Conservation (phyloP, 306 rosid species). For the Malus asiatica region DNA sequence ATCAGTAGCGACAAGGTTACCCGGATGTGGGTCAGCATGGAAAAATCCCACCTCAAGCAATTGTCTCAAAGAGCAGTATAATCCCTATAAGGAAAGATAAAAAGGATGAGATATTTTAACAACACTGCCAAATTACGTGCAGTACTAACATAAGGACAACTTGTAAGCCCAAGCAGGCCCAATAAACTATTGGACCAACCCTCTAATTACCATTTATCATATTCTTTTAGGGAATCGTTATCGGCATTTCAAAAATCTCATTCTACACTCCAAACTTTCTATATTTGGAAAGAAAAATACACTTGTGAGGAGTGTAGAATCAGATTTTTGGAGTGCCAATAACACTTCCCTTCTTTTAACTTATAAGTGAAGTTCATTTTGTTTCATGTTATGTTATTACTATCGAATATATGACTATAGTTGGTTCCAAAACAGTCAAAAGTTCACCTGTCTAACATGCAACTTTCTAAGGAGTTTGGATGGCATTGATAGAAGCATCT, state of each 20-base stretch:
- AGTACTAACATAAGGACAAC: not conserved
- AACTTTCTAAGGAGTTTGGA: not conserved
- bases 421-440: not conserved
- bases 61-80: conserved; percentile 88
- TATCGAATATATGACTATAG: not conserved
- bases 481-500: not conserved
- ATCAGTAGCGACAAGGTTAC: conserved; percentile 79
- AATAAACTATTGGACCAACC: not conserved
- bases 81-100: conserved; percentile 53
- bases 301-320: too few species aligned
- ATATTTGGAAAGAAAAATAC: too few species aligned
- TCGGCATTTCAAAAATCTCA: too few species aligned
- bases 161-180: too few species aligned
- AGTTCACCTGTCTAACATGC: not conserved
- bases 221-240: not conserved
- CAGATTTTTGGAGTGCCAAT: too few species aligned
- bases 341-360: not conserved
- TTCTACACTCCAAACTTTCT: too few species aligned
- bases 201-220: not conserved
- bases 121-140: not conserved
- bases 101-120: conserved; percentile 2
- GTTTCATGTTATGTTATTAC: not conserved
- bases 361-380: not conserved
- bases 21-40: conserved; percentile 99
- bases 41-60: conserved; percentile 88